Percentiles rank a stretch among this genome's conserved stretches.
phyloP scores from a whole-genome alignment of 2,329 filamentous ascomycete species.

The Microthyrium microscopicum region DNA sequence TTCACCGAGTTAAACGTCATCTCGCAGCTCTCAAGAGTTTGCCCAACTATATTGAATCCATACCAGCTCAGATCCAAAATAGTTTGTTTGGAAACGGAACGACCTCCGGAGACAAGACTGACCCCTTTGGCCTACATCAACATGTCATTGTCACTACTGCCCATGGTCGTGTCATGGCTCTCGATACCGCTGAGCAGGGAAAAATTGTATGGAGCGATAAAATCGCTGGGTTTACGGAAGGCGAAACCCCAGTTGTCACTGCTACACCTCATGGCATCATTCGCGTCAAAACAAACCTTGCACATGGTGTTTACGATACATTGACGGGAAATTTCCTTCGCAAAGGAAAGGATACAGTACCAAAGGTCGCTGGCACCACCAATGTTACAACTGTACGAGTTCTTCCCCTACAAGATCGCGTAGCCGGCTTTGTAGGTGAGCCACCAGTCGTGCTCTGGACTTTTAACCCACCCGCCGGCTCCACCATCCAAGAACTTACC shows the following conservation, averaged over 20 bases:
- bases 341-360: conserved; percentile 1
- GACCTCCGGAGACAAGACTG: conserved; percentile 37
- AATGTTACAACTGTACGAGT: conserved; percentile 14
- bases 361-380: neutral
- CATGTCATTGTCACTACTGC: conserved; percentile 64
- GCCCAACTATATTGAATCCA: conserved; percentile 51
- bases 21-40: conserved; percentile 59
- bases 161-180: conserved; percentile 60
- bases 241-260: conserved; percentile 24
- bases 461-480: conserved; percentile 47
- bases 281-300: conserved; percentile 4
- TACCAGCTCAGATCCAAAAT: conserved; percentile 52
- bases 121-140: conserved; percentile 81
- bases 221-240: conserved; percentile 39
- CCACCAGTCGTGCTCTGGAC: conserved; percentile 39
- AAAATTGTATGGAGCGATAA: conserved; percentile 59
- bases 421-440: conserved; percentile 17
- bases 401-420: conserved; percentile 16
- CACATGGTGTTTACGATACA: conserved; percentile 5
- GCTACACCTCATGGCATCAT: conserved; percentile 41
- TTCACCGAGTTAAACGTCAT: conserved; percentile 74
- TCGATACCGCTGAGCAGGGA: conserved; percentile 62
- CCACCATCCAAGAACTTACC: conserved; percentile 53
- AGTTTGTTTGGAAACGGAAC: conserved; percentile 36
- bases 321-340: conserved; percentile 5